phyloP scores from a whole-genome alignment of 805 yeast genomes.

The Starmera dryadoides region DNA sequence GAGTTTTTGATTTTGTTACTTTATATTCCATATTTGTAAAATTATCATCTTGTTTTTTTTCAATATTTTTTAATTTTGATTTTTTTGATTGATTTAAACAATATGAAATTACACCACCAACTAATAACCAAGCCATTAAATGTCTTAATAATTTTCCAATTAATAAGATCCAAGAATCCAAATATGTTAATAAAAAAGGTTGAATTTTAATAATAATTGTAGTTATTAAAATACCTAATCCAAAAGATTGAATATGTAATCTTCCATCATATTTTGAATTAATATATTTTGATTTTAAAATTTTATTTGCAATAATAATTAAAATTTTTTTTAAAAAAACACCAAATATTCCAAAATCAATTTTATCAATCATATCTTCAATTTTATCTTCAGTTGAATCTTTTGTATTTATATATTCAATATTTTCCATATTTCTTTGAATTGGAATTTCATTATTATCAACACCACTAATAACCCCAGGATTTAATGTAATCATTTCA shows the following conservation, averaged over 20 bases:
- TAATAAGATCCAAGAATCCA: constrained; percentile 18
- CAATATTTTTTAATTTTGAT: not conserved
- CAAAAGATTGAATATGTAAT: constrained; percentile 21
- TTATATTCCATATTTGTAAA: constrained; percentile 15
- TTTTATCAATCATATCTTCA: constrained; percentile 8
- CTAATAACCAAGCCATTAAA: constrained; percentile 11
- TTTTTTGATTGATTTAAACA: constrained; percentile 6
- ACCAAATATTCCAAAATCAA: constrained; percentile 6
- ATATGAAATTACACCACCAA: constrained; percentile 11
- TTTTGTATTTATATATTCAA: not conserved
- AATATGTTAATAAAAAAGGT: constrained; percentile 14
- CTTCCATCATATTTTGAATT: constrained; percentile 14
- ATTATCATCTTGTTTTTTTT: constrained; percentile 1
- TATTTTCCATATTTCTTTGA: too few relatives aligned
- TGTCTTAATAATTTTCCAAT: constrained; percentile 13
- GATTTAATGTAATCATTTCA: not conserved
- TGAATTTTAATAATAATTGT: constrained; percentile 11
- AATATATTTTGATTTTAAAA: constrained; percentile 16
- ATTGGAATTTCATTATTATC: too few relatives aligned
- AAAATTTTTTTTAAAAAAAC: constrained; percentile 1
- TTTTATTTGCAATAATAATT: not conserved
- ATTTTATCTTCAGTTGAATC: not conserved
- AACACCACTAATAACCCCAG: not conserved
- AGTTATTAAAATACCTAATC: constrained; percentile 14
- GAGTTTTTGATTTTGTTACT: constrained; percentile 6